Evolutionary conservation across 441 rosid species (phyloP), one percentile per base, ranked within the genome.

Genomic region (Pelargonium australe): DNA sequence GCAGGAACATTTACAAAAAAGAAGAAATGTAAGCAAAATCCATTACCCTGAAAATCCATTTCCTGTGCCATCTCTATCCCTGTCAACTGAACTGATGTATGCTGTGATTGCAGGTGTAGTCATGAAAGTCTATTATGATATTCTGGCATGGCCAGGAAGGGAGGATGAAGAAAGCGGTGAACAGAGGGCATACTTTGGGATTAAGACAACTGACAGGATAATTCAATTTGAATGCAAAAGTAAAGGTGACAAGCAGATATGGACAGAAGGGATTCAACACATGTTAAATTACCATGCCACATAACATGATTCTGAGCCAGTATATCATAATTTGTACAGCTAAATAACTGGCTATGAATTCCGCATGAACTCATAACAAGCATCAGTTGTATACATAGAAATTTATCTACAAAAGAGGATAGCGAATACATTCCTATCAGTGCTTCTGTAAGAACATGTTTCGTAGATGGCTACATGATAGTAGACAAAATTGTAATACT

Each of bases 1-100:
- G 97, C 85, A 71, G 96, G 98, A 72, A 83, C 98, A 71, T 91
- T 88, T 82, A 88, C 93, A 25, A 94, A 91, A 76, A 90, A 85
- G 68, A 91, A 88, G 80, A 93, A 89, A 65, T 82, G 98, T 94
- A 84, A 86, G 93, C 79, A 16, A 74, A 71, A 7, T 2, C 34
- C 28, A 25, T 25, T 28, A 28, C 34, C 34, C 34, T 28, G 34
- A 28, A 28, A 28, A 28, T 28, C 34, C 34, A 28, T 28, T 28
- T 1, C 2, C 34, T 28, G 34, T 4, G 3, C 34, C 34, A 28
- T 58, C 20, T 41, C n/a, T 71, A 31, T 14, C n/a, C 58, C 5
- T 13, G 10, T 67, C 68, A 65, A 62, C 49, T 43, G 61, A 67
- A 67, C 71, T 3, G 11, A 68, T 77, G 37, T 16, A 40, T 49